Evolutionary conservation across 306 rosid species (phyloP).

Genomic region (Vigna angularis): DNA sequence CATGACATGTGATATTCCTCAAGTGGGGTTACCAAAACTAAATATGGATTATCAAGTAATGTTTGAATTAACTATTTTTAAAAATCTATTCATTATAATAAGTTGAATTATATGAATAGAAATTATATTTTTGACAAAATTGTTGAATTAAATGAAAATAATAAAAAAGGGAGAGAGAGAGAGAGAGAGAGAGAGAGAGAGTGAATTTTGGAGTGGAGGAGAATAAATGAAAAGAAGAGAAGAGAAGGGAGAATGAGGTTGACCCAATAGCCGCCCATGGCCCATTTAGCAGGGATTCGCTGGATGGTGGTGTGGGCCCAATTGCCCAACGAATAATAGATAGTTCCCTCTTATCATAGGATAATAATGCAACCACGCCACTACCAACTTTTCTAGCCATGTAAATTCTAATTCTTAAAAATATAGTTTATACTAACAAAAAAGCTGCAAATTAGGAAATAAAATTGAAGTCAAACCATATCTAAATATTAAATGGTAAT

Average conservation of each 20-base stretch:
- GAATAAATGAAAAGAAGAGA: slow-evolving; percentile 25
- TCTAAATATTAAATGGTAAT: too few species aligned
- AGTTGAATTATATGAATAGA: background rate
- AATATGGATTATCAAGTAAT: background rate
- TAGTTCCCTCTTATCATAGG: slow-evolving; percentile 29
- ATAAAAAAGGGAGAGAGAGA: background rate
- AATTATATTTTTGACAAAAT: too few species aligned
- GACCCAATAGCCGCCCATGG: slow-evolving; percentile 45
- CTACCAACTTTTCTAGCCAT: slow-evolving; percentile 20
- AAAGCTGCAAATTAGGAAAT: too few species aligned
- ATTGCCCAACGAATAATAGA: slow-evolving; percentile 33
- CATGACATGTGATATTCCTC: slow-evolving; percentile 6
- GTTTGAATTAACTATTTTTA: background rate
- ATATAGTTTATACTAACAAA: background rate
- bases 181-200: background rate
- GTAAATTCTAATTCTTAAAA: background rate
- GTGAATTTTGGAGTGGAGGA: background rate
- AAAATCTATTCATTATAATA: background rate
- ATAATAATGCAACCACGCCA: slow-evolving; percentile 36
- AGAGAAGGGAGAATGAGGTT: slow-evolving; percentile 9
- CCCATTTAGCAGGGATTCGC: slow-evolving; percentile 44
- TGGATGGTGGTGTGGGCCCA: slow-evolving; percentile 42
- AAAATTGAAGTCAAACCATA: too few species aligned
- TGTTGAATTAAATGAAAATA: background rate
- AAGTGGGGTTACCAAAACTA: slow-evolving; percentile 3